Base-by-base conservation (phyloP, 2,329 filamentous ascomycete genomes). In the Whalleya microplaca region DNA sequence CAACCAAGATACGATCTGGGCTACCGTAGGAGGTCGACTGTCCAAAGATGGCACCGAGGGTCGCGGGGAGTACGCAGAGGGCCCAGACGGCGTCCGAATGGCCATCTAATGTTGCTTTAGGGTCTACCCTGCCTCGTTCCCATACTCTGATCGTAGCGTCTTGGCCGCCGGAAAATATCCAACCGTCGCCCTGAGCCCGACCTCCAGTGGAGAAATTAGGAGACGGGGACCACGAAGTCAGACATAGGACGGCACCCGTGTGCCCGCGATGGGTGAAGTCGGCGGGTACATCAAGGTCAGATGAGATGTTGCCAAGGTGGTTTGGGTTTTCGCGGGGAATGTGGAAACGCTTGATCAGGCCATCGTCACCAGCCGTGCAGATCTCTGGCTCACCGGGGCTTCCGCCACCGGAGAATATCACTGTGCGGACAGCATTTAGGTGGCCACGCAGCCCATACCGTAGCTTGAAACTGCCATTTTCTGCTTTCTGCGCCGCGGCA, bases 101-200 rank as follows among this genome's bases (percentile, higher is more conserved):
- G 0, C 93, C 94, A 64, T 97, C 92, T 3, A 99, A 80, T 0
- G 92, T 96, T 2, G 92, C 92, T 74, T 98, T 98, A 7, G 95
- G 92, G 71, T 98, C 95, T 29, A 99, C 92, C 45, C 94, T 83
- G 23, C 94, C 94, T 48, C 93, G 86, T 74, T 99, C 94, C 95
- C 95, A 99, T 0, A 99, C 92, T 27, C 93, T 86, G 40, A 99
- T 87, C 6, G 92, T 96, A 18, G 91, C 87, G 73, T 99, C 95
- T 72, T 97, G 92, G 3, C 95, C 95, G 58, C 95, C 95, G 4
- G 94, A 98, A 74, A 99, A 99, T 63, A 99, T 93, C 95, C 95
- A 99, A 23, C 95, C 95, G 66, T 98, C 95, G 29, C 94, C 94
- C 66, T 90, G 86, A 7, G 91, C 91, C 61, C 93, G 86, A 6